Base-by-base conservation (phyloP, 768 basidiomycete genomes). In the Sarcodon aspratus region DNA sequence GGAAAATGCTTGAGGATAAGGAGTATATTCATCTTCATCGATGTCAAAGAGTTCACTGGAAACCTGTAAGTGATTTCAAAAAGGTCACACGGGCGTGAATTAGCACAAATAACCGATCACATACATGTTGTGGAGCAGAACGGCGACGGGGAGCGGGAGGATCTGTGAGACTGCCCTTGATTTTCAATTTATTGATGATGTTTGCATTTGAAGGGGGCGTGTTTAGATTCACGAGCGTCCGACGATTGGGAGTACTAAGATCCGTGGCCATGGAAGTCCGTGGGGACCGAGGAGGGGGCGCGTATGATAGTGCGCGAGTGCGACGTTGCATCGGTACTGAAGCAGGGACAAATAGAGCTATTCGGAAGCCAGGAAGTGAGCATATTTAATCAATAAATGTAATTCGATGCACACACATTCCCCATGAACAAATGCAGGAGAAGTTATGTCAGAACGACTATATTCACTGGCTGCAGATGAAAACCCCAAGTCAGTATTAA, bases 131-230 rank as follows among this genome's bases (percentile, higher is more conserved):
- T 40, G 68, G 66, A 17, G 64, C 49, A 36, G 61, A 66, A 15
- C 68, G 61, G 36, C 73, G 71, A 36, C 71, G 69, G 1, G 66
- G 66, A 46, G 66, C 76, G 8, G 81, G 75, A 17, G 85, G 85
- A 59, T 86, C 85, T 2, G 85, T 87, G 48, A 79, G 65, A 56
- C 80, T 78, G 46, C 85, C 85, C 55, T 85, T 81, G 34, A 80
- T 64, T 60, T 79, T 79, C 34, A 80, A 70, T 58, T 76, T 86
- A 40, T 75, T 75, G 63, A 73, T 63, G 33, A 61, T 44, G 33
- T 46, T 74, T 52, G 75, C 68, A 55, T 81, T 82, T 1, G 74
- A 82, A 18, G 83, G 80, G 51, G 83, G 84, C 44, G 83, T 86
- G 36, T 74, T 73, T 54, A 71, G 56, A 43, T 62, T 59, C 33